Conservation (phyloP, 2,329 filamentous ascomycete genomes). For the Phoma sp. region DNA sequence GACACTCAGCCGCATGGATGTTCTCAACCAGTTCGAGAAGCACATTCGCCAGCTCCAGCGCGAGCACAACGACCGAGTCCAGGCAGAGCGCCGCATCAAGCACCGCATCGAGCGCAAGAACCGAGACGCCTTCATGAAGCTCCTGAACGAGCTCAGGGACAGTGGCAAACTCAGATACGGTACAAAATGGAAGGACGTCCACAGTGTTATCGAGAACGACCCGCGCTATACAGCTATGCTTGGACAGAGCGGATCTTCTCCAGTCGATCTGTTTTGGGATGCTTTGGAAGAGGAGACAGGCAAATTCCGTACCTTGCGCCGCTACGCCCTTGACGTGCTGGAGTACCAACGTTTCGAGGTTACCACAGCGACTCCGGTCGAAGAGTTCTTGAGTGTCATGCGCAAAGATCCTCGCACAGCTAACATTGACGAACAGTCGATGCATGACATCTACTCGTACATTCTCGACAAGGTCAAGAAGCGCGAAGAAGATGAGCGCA, state of each 20-base stretch:
- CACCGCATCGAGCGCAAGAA: slow-evolving; percentile 83
- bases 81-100: slow-evolving; percentile 84
- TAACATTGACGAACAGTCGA: slow-evolving; percentile 80
- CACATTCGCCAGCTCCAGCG: slow-evolving; percentile 94
- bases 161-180: slow-evolving; percentile 87
- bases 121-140: slow-evolving; percentile 78
- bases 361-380: slow-evolving; percentile 82
- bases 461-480: slow-evolving; percentile 86
- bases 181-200: slow-evolving; percentile 86
- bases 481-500: slow-evolving; percentile 83
- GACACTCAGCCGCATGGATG: slow-evolving; percentile 83
- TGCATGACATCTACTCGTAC: slow-evolving; percentile 84
- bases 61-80: slow-evolving; percentile 87
- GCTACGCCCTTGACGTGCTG: slow-evolving; percentile 85
- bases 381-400: slow-evolving; percentile 85
- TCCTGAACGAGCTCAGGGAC: slow-evolving; percentile 76
- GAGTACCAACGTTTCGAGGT: slow-evolving; percentile 95
- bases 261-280: slow-evolving; percentile 96
- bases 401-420: slow-evolving; percentile 86
- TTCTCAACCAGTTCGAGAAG: slow-evolving; percentile 91
- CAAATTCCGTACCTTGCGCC: slow-evolving; percentile 79
- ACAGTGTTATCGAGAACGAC: slow-evolving; percentile 78
- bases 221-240: slow-evolving; percentile 83
- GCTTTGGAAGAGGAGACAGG: slow-evolving; percentile 92
- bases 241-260: slow-evolving; percentile 82